Conservation (phyloP, 2,329 filamentous ascomycete species). For the Diaporthe vexans region DNA sequence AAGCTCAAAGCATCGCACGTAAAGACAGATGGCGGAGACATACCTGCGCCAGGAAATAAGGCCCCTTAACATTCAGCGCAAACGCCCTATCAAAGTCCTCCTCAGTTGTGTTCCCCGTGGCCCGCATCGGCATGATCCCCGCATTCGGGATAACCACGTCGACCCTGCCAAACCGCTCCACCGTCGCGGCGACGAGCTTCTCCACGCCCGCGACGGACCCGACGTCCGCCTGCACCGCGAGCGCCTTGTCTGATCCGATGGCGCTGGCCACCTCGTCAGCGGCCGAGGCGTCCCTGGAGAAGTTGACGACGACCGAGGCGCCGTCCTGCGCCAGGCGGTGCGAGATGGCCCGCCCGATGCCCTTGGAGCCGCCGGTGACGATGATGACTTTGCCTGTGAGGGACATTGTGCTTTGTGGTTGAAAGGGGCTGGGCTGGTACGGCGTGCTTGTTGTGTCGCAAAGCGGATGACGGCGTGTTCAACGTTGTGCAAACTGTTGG, state of each 20-base stretch:
- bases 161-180: slow-evolving; percentile 66
- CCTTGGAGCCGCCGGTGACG: slow-evolving; percentile 85
- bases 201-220: slow-evolving; percentile 60
- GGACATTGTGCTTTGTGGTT: slow-evolving; percentile 12
- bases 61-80: slow-evolving; percentile 69
- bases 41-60: slow-evolving; percentile 65
- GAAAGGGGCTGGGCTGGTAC: neutral
- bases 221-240: slow-evolving; percentile 70
- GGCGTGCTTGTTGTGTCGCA: neutral
- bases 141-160: slow-evolving; percentile 73
- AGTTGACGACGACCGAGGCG: slow-evolving; percentile 77
- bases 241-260: slow-evolving; percentile 60
- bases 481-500: neutral
- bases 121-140: slow-evolving; percentile 63
- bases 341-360: slow-evolving; percentile 87
- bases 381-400: slow-evolving; percentile 80
- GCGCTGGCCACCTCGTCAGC: slow-evolving; percentile 60
- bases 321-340: slow-evolving; percentile 88
- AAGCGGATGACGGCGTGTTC: neutral
- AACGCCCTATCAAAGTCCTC: slow-evolving; percentile 64
- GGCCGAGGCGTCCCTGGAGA: slow-evolving; percentile 62
- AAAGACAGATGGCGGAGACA: neutral
- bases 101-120: slow-evolving; percentile 64
- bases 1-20: accelerated
- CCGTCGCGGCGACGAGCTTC: slow-evolving; percentile 62